A percentile compares a stretch with the other conserved stretches of the same genome.
phyloP scores from a whole-genome alignment of 108 stramenopile genomes.

The Chaetoceros tenuissimus region DNA sequence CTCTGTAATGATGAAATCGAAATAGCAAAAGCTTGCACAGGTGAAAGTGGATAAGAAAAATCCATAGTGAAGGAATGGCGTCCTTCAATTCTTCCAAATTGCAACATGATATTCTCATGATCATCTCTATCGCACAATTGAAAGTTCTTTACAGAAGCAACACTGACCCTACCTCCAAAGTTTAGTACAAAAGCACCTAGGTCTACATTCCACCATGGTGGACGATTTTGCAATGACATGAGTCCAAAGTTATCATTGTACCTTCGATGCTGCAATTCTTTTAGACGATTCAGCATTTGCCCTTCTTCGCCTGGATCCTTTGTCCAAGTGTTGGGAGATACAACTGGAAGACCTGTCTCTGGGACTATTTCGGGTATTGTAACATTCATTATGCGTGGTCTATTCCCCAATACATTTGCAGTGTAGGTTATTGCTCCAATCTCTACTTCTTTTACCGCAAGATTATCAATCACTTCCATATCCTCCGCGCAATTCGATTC shows the following conservation, averaged over 20 bases:
- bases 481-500: neutral
- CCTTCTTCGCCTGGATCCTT: slow-evolving; percentile 20
- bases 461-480: neutral
- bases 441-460: slow-evolving; percentile 44
- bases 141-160: slow-evolving; percentile 86
- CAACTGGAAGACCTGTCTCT: slow-evolving; percentile 27
- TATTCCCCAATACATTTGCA: slow-evolving; percentile 75
- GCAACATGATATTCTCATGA: slow-evolving; percentile 76
- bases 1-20: slow-evolving; percentile 82
- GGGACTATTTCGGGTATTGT: slow-evolving; percentile 61
- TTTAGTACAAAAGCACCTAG: slow-evolving; percentile 82
- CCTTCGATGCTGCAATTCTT: slow-evolving; percentile 46
- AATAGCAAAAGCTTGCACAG: slow-evolving; percentile 84
- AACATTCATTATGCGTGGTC: slow-evolving; percentile 87
- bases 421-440: slow-evolving; percentile 77
- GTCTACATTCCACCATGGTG: slow-evolving; percentile 87
- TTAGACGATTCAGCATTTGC: slow-evolving; percentile 59
- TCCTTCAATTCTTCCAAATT: slow-evolving; percentile 84
- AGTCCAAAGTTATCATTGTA: slow-evolving; percentile 26
- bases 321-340: slow-evolving; percentile 45
- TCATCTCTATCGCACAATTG: slow-evolving; percentile 72
- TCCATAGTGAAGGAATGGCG: slow-evolving; percentile 86
- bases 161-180: slow-evolving; percentile 82
- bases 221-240: slow-evolving; percentile 68
- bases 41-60: slow-evolving; percentile 76